Evolutionary conservation across 1,139 yeast species (phyloP).

Genomic region (Diutina sp.): DNA sequence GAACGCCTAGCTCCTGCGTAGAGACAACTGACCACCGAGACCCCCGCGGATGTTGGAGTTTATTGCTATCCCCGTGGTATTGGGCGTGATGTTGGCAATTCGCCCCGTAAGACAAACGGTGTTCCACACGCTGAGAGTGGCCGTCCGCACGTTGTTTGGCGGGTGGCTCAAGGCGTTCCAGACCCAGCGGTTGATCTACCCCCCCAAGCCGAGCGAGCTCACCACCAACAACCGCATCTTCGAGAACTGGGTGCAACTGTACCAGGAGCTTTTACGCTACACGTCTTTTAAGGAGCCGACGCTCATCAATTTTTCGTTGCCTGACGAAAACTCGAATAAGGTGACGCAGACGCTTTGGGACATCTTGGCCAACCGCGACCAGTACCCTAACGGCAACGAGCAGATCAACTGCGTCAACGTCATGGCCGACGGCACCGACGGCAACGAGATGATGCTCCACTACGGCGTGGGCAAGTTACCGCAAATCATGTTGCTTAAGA

Average conservation of each 20-base stretch:
- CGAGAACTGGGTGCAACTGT: neutral
- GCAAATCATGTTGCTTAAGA: slow-evolving; percentile 50
- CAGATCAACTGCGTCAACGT: slow-evolving; percentile 55
- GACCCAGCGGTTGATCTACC: slow-evolving; percentile 1
- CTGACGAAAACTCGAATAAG: slow-evolving; percentile 47
- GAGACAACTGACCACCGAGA: neutral
- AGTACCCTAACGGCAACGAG: slow-evolving; percentile 22
- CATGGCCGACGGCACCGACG: slow-evolving; percentile 54
- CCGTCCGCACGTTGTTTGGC: neutral
- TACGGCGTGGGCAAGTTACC: slow-evolving; percentile 55
- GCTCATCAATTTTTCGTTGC: slow-evolving; percentile 57
- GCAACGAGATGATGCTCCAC: slow-evolving; percentile 42
- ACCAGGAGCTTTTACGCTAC: neutral
- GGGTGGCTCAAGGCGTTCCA: neutral
- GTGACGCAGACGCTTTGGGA: slow-evolving; percentile 55
- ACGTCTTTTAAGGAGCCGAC: slow-evolving; percentile 36
- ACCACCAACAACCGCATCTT: slow-evolving; percentile 2
- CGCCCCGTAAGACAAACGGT: neutral
- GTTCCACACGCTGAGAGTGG: too few relatives aligned
- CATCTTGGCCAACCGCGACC: slow-evolving; percentile 36
- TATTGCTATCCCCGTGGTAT: neutral
- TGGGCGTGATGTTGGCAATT: neutral
- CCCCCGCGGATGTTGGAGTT: neutral
- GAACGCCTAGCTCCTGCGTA: neutral
- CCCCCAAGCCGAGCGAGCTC: neutral